Conservation (phyloP, 202 grass and related monocot genomes). For the Panicum virgatum region DNA sequence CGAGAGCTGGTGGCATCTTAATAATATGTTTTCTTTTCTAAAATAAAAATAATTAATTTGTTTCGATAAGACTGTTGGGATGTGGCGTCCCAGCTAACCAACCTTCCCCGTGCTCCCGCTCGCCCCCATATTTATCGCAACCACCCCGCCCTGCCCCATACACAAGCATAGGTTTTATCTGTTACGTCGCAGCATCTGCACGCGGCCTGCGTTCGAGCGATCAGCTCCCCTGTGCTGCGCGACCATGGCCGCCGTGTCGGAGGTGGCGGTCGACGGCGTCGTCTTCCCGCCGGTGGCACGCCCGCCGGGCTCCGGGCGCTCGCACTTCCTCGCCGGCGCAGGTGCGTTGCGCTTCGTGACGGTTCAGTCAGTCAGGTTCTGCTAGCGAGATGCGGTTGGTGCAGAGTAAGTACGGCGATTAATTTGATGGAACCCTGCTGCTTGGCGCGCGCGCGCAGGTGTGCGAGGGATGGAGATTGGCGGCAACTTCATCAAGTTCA, state of each 20-base stretch:
- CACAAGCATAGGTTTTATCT: neutral
- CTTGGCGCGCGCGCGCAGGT: no score
- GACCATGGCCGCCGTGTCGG: slow-evolving; percentile 46
- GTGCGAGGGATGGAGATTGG: slow-evolving; percentile 72
- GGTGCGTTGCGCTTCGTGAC: slow-evolving; percentile 1
- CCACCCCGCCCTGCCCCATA: neutral
- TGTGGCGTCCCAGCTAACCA: slow-evolving; percentile 35
- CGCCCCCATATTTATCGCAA: neutral
- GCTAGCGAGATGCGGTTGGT: no score
- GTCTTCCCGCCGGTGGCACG: slow-evolving; percentile 54
- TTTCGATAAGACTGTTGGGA: neutral
- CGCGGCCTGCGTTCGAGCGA: no score
- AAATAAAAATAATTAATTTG: no score
- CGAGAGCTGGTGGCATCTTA: neutral
- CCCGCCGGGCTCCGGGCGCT: slow-evolving; percentile 45
- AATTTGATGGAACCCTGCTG: no score
- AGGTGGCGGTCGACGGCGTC: slow-evolving; percentile 60
- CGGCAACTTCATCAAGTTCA: slow-evolving; percentile 83
- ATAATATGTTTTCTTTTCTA: no score
- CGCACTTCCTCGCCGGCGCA: slow-evolving; percentile 78
- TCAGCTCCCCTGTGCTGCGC: no score
- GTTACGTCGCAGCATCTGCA: neutral
- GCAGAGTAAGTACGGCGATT: no score
- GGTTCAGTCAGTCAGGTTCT: no score
- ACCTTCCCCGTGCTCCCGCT: neutral